Evolutionary conservation across 169 alveolate genomes (phyloP), one percentile per base, ranked within the genome.

Genomic region (Cyclospora cayetanensis): DNA sequence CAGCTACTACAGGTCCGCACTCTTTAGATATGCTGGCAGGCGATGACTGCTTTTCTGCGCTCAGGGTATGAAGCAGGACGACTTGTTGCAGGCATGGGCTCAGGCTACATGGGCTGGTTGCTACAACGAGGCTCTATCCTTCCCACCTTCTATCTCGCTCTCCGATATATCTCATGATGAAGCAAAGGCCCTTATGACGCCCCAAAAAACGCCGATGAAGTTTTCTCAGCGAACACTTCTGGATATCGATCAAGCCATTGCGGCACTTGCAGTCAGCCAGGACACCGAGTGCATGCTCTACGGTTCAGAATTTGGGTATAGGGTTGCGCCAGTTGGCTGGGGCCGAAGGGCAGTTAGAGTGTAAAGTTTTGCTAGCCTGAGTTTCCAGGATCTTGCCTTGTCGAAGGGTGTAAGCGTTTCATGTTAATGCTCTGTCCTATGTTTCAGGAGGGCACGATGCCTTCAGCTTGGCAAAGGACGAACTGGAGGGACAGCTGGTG

Each of bases 401-500:
- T n/a, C n/a, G n/a, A n/a, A n/a, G n/a, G n/a, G n/a, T n/a, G n/a
- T n/a, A n/a, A n/a, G n/a, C n/a, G n/a, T n/a, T n/a, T n/a, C n/a
- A n/a, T n/a, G n/a, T n/a, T n/a, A n/a, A n/a, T n/a, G n/a, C 22
- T 68, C 34, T 31, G 0, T 53, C 27, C 11, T 41, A 25, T 9
- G 39, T 0, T 74, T 39, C 85, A 74, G 85, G 85, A 74, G 34
- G 85, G 85, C 55, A 53, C 65, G 12, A 25, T 41, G 39, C 41
- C 88, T 20, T 42, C 88, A 15, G 41, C 15, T 42, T 43, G 88
- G 85, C 35, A 29, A 29, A 18, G 31, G 27, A 27, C 88, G 31
- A 70, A 77, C 70, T 77, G 88, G 88, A 42, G 52, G 50, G 68
- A 77, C 50, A 77, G 70, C n/a, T 77, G 88, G 88, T 77, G 88